phyloP scores from a whole-genome alignment of 2,329 filamentous ascomycete species.

The Niveomyces coronatus region DNA sequence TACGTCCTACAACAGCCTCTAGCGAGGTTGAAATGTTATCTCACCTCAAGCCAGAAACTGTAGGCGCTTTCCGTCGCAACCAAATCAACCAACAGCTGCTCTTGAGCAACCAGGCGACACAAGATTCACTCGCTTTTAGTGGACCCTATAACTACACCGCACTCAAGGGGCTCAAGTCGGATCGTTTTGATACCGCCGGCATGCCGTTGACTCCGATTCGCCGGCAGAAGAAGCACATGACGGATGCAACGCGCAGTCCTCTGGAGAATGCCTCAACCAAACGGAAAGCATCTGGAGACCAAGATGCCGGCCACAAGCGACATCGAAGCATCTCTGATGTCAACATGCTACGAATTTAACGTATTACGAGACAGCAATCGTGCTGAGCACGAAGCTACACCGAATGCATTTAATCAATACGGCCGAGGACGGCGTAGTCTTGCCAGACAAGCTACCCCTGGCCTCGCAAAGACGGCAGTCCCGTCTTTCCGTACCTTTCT shows the following conservation, averaged over 20 bases:
- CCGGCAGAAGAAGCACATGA: constrained; percentile 40
- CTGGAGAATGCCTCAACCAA: constrained; percentile 40
- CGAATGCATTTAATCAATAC: constrained; percentile 22
- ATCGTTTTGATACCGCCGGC: constrained; percentile 54
- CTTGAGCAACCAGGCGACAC: constrained; percentile 48
- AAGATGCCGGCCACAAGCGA: constrained; percentile 37
- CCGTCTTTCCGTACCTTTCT: no score
- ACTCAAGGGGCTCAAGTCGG: constrained; percentile 52
- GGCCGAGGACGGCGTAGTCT: constrained; percentile 36
- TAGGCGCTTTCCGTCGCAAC: constrained; percentile 68
- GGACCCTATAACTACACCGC: constrained; percentile 50
- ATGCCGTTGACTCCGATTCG: constrained; percentile 59
- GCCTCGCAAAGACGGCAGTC: constrained; percentile 25
- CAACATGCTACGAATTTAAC: constrained; percentile 35
- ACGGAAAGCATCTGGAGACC: constrained; percentile 42
- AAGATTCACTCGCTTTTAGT: constrained; percentile 53
- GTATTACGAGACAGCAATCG: constrained; percentile 1
- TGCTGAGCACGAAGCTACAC: constrained; percentile 7
- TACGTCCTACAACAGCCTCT: constrained; percentile 36
- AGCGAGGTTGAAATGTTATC: constrained; percentile 42
- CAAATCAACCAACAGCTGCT: constrained; percentile 53
- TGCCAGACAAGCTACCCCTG: constrained; percentile 28
- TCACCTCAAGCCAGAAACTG: constrained; percentile 54
- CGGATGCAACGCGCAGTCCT: constrained; percentile 38
- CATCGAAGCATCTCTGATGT: constrained; percentile 51